A percentile compares a stretch with the other conserved stretches of the same genome.
These are phyloP conservation scores for Decorospora gaudefroyi DNA, from an alignment of 2,329 filamentous ascomycete species.

Conservation along the genomic window DNA sequence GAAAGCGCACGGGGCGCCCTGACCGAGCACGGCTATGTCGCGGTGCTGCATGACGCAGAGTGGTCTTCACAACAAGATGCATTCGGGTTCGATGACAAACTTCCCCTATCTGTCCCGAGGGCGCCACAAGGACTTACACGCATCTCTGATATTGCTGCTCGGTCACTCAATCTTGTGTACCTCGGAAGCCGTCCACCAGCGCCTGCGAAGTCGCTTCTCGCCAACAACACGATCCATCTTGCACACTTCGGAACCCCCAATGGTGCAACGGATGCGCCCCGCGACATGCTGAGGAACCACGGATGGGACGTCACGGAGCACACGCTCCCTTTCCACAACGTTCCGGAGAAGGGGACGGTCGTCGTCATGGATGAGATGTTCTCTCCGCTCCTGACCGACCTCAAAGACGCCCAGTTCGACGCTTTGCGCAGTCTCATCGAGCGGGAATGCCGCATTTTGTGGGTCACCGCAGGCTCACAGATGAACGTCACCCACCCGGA, in stretches of 20 bases:
- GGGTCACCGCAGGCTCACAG: background rate
- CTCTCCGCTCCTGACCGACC: conserved; percentile 1
- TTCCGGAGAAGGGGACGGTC: conserved; percentile 1
- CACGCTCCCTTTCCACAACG: background rate
- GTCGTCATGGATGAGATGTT: conserved; percentile 17
- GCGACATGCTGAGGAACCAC: background rate
- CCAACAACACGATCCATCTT: background rate
- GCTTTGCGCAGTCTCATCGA: conserved; percentile 3
- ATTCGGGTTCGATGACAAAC: background rate
- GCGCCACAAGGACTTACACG: background rate
- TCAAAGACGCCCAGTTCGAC: conserved; percentile 14
- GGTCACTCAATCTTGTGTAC: background rate
- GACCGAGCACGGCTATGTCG: background rate
- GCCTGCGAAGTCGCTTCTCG: background rate
- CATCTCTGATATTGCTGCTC: background rate
- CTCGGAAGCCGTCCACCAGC: background rate
- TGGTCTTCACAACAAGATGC: background rate
- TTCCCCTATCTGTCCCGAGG: background rate
- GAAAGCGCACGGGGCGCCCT: background rate
- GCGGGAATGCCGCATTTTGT: background rate
- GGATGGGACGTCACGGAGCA: background rate
- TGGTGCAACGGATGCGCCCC: background rate
- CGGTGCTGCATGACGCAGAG: background rate
- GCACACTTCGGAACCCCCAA: background rate
- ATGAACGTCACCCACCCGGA: background rate